Conservation (phyloP, 2,329 filamentous ascomycete genomes). For the Aspergillus neotritici region DNA sequence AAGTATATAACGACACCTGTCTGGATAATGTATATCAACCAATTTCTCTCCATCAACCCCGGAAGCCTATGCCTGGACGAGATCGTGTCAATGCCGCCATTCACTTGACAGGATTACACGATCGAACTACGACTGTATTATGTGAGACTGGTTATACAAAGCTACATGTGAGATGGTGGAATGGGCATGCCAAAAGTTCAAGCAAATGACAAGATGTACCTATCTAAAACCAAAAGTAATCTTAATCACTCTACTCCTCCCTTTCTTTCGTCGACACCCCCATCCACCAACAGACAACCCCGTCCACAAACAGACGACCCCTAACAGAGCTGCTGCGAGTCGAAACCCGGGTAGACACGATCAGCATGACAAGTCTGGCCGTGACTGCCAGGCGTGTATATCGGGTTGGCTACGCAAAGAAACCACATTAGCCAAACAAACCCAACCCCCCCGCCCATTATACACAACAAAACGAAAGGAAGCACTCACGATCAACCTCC, state of each 20-base stretch:
- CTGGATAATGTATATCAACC: no score
- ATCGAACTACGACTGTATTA: no score
- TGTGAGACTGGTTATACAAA: no score
- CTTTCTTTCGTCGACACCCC: conserved; percentile 1
- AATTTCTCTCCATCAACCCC: no score
- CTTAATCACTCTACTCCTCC: conserved; percentile 8
- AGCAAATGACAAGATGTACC: conserved; percentile 1
- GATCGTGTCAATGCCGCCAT: no score
- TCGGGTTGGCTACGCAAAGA: conserved; percentile 5
- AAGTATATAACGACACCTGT: no score
- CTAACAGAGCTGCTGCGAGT: background rate
- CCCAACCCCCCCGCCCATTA: no score
- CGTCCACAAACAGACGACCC: no score
- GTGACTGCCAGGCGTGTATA: conserved; percentile 1
- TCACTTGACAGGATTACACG: no score
- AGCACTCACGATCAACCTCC: conserved; percentile 28
- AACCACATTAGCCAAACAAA: background rate
- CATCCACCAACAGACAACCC: no score
- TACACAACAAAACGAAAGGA: background rate
- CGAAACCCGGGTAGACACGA: conserved; percentile 5
- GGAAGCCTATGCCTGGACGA: no score
- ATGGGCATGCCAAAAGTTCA: background rate
- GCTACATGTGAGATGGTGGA: background rate
- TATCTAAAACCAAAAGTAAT: conserved; percentile 5
- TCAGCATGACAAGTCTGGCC: conserved; percentile 5